A percentile compares a stretch with the other conserved stretches of the same genome.
These are phyloP conservation scores for Phlebiopsis gigantea DNA, from an alignment of 768 basidiomycete genomes.

Conservation along the genomic window DNA sequence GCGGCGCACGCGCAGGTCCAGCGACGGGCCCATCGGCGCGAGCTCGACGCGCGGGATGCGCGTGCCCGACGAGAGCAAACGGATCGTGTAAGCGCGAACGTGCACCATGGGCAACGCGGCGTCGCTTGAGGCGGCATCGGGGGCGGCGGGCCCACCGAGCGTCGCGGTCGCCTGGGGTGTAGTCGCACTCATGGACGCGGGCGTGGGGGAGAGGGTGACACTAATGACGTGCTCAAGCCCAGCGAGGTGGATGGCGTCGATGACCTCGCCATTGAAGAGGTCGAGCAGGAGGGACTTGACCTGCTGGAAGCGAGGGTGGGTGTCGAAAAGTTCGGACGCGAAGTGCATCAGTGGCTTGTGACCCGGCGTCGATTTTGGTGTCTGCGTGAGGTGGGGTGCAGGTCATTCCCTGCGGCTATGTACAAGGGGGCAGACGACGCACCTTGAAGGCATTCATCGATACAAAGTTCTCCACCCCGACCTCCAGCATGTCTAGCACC, in stretches of 20 bases:
- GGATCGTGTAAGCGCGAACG: slow-evolving; percentile 79
- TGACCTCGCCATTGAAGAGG: slow-evolving; percentile 84
- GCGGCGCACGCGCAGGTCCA: slow-evolving; percentile 79
- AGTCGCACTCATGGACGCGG: slow-evolving; percentile 45
- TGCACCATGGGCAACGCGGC: slow-evolving; percentile 72
- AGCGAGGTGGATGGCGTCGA: slow-evolving; percentile 77
- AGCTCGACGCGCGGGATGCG: slow-evolving; percentile 80
- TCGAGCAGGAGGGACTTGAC: slow-evolving; percentile 88
- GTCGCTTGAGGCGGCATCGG: slow-evolving; percentile 30
- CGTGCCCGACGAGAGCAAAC: slow-evolving; percentile 69
- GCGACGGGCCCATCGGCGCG: slow-evolving; percentile 83
- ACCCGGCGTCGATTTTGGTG: slow-evolving; percentile 83
- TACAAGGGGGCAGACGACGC: slow-evolving; percentile 20
- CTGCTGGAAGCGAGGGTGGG: slow-evolving; percentile 87
- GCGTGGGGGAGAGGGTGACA: slow-evolving; percentile 66
- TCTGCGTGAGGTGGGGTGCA: slow-evolving; percentile 38
- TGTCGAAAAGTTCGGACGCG: slow-evolving; percentile 90
- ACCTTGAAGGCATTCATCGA: slow-evolving; percentile 86
- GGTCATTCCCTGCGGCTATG: not conserved
- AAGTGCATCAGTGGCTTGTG: slow-evolving; percentile 94
- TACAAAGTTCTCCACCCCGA: slow-evolving; percentile 79
- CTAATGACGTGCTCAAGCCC: slow-evolving; percentile 89
- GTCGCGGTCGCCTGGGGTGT: slow-evolving; percentile 16
- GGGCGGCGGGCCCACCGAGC: slow-evolving; percentile 14
- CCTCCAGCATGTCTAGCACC: slow-evolving; percentile 92